Base-by-base conservation (phyloP, 1,139 yeast genomes). In the Suhomyces bribrorum region DNA sequence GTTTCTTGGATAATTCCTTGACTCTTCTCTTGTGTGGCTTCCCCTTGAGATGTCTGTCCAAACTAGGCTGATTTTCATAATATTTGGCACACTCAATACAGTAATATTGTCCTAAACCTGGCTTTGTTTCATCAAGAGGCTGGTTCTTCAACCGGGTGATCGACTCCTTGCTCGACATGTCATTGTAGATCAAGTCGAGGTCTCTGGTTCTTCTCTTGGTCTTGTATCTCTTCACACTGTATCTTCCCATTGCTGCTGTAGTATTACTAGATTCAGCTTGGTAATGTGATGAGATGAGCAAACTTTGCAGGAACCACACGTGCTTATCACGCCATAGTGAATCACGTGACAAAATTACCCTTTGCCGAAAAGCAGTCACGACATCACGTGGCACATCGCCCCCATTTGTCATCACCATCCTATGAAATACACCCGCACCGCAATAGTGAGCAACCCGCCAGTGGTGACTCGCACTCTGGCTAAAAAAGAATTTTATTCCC, bases 41-140 rank as follows among this genome's bases (percentile, higher is more conserved):
- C 7, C 85, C 76, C 53, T 79, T 78, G 48, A 75, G 66, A 64
- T 92, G 98, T 17, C 83, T 75, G 48, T 79, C 80, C 45, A 86
- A 71, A 11, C 95, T 86, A 29, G 65, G 61, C 39, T 85, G 90
- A 44, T 83, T 83, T 57, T 90, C 97, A 56, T 81, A 88, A 62
- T 92, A 88, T 62, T 84, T 86, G 37, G 95, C 95, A 72, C 98
- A 92, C 49, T 89, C 95, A 41, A 92, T 76, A 64, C 97, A 92
- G 62, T 88, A 92, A 63, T 81, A 85, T 64, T 92, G 97, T 13
- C 97, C 98, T 50, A 92, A 67, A 4, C 98, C 98, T 1, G 97
- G 92, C 58, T 84, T 84, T 35, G 81, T 81, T 65, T 90, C 97
- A 62, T 92, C 97, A 41, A 86, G 63, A 9, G 88, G 86, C 64